These are phyloP conservation scores for Pilasporangium apinafurcum DNA, from an alignment of 352 stramenopile genomes.

Conservation along the genomic window DNA sequence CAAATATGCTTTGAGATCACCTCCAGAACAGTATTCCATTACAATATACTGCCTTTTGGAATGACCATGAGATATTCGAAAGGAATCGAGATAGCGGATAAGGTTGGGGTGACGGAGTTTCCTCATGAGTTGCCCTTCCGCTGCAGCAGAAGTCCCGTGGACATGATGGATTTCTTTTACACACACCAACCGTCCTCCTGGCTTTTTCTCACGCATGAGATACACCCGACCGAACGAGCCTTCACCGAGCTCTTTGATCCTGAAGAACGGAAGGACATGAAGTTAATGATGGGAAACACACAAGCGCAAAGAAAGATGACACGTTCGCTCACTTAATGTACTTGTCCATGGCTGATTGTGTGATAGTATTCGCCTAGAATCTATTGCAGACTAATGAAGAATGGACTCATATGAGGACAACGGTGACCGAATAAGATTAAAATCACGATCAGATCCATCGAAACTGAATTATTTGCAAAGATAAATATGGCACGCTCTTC, in stretches of 20 bases:
- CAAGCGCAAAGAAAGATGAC: not conserved
- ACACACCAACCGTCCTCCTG: slow-evolving; percentile 62
- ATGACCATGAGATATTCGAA: slow-evolving; percentile 12
- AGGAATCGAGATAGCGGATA: slow-evolving; percentile 78
- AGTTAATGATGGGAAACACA: not conserved
- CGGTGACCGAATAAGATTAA: not conserved
- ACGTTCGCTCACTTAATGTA: slow-evolving; percentile 26
- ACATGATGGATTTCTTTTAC: slow-evolving; percentile 82
- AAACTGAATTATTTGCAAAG: too few species aligned
- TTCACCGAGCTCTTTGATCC: slow-evolving; percentile 75
- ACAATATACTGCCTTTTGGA: slow-evolving; percentile 60
- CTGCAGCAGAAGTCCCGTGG: slow-evolving; percentile 9
- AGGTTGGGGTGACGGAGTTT: slow-evolving; percentile 88
- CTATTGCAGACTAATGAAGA: too few species aligned
- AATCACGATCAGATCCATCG: too few species aligned
- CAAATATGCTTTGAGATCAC: slow-evolving; percentile 40
- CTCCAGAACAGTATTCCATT: slow-evolving; percentile 91
- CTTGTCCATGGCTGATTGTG: slow-evolving; percentile 24
- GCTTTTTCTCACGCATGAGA: slow-evolving; percentile 79
- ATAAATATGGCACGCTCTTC: too few species aligned
- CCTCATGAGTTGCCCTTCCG: slow-evolving; percentile 68
- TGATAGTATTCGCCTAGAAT: not conserved
- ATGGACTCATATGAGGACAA: not conserved
- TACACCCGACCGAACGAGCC: slow-evolving; percentile 89
- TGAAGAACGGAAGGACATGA: not conserved